Evolutionary conservation across 208 protist species (phyloP), one percentile per base, ranked within the genome.

Genomic region (Kentomonas sorsogonicus): DNA sequence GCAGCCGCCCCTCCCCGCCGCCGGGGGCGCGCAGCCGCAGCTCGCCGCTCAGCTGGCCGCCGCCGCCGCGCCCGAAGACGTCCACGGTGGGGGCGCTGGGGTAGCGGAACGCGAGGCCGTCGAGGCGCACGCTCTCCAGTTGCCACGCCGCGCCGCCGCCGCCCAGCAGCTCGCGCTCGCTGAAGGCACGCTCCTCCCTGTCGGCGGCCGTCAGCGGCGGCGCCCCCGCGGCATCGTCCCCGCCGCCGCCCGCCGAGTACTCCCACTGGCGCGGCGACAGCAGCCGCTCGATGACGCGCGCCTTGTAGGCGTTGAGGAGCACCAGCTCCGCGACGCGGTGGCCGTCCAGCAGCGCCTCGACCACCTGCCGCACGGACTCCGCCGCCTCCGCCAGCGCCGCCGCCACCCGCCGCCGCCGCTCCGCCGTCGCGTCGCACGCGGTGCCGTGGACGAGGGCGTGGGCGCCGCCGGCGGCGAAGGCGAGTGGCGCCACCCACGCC

Each of bases 301-400:
- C 80, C 69, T 91, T 91, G 72, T 91, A 82, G 4, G 74, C 84
- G 54, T 91, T 87, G 36, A 66, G 31, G 63, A 83, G 47, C 29
- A 91, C 63, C 50, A 88, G 64, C 44, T 88, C 84, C 34, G 57
- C 43, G 18, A 91, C 69, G 10, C 72, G 74, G 5, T 44, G 69
- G 0, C 47, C 59, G 46, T 91, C 84, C 0, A 69, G n/a, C 13
- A 75, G 26, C 10, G 60, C 53, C 36, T 70, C 60, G 15, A 86
- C 48, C 6, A 66, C 46, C 36, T 71, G 63, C 20, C 69, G 36
- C 1, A 72, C 58, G n/a, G 64, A 55, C 39, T 52, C 48, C 46
- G 65, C 47, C 27, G 55, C 64, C 53, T 69, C 60, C 46, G 69
- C 31, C 22, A 72, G 55, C 18, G 60, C 53, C 20, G 53, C 61